Percentiles rank a stretch among this genome's conserved stretches.
phyloP scores from a whole-genome alignment of 139 green algal species.

The Zygnema cylindricum region DNA sequence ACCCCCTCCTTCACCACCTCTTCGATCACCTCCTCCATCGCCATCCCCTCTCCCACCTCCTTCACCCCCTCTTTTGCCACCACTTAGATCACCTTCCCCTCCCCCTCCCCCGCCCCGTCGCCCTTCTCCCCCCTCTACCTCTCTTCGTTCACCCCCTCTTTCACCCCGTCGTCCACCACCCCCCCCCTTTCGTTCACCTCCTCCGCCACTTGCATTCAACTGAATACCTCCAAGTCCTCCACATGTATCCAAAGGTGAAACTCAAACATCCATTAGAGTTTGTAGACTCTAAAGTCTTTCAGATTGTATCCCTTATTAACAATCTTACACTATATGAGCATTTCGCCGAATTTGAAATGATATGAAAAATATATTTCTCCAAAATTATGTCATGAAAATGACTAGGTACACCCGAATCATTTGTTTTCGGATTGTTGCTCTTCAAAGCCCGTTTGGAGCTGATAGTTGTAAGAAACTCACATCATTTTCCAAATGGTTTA shows the following conservation, averaged over 20 bases:
- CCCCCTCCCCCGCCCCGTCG: background rate
- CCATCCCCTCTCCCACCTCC: background rate
- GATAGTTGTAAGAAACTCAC: background rate
- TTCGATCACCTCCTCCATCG: background rate
- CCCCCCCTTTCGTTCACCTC: background rate
- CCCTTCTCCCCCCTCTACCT: background rate
- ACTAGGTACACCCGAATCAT: no score
- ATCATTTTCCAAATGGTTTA: background rate
- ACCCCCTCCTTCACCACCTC: background rate
- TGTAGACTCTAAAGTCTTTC: no score
- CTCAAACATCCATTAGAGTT: background rate
- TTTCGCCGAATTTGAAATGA: background rate
- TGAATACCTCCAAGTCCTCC: no score
- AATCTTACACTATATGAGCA: no score
- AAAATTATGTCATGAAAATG: conserved; percentile 3
- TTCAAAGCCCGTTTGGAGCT: no score
- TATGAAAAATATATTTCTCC: background rate
- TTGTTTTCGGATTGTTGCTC: background rate
- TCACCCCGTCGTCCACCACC: background rate
- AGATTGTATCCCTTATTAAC: no score
- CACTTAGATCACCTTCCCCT: background rate
- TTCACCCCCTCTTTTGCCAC: no score
- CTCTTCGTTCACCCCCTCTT: background rate
- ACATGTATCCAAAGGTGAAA: no score
- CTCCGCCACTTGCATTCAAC: background rate